phyloP scores from a whole-genome alignment of 768 basidiomycete species.

The Termitomyces sp. region DNA sequence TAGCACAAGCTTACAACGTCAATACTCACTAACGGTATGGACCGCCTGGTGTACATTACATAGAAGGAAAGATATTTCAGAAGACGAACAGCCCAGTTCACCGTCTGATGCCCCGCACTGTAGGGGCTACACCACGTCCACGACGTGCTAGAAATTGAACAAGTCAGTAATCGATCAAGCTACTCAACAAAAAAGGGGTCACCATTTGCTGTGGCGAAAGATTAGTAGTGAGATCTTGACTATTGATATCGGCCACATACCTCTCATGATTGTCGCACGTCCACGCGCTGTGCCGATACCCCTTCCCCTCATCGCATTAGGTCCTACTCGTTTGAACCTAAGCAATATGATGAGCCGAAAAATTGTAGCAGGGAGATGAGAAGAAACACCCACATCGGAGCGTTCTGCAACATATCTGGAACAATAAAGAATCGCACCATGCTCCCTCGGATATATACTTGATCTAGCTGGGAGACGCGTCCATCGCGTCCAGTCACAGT shows the following conservation, averaged over 20 bases:
- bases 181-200: conserved; percentile 2
- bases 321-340: conserved; percentile 99
- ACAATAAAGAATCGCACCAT: conserved; percentile 99
- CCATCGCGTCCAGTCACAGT: conserved; percentile 98
- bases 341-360: not conserved
- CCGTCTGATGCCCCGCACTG: conserved; percentile 79
- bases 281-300: conserved; percentile 99
- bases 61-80: conserved; percentile 4
- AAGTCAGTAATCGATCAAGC: not conserved
- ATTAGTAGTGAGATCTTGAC: conserved; percentile 8
- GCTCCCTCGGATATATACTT: conserved; percentile 97
- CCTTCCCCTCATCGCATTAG: conserved; percentile 96
- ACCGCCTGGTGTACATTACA: conserved; percentile 12
- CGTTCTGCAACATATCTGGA: conserved; percentile 98
- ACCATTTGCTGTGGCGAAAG: conserved; percentile 68
- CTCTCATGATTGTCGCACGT: conserved; percentile 97
- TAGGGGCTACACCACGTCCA: conserved; percentile 74
- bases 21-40: conserved; percentile 10
- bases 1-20: conserved; percentile 2
- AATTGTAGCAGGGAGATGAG: conserved; percentile 3
- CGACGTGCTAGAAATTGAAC: conserved; percentile 61
- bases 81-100: conserved; percentile 31
- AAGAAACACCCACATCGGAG: conserved; percentile 78
- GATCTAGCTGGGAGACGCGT: conserved; percentile 96
- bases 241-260: conserved; percentile 42